Percentiles rank a stretch among this genome's conserved stretches.
These are phyloP conservation scores for Gossypium rotundifolium DNA, from an alignment of 345 rosid species.

Conservation along the genomic window DNA sequence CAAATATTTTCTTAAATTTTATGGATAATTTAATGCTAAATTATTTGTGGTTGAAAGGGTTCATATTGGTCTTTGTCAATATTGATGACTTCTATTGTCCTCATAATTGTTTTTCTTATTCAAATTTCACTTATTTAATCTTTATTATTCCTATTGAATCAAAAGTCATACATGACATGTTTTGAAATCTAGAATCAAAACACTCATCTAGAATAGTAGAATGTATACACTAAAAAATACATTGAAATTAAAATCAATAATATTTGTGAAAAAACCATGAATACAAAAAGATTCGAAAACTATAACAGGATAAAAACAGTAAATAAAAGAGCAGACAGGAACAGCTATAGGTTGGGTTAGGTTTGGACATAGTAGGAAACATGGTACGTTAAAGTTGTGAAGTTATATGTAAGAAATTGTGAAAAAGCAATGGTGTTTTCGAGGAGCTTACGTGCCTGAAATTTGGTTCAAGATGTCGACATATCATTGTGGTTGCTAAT, in stretches of 20 bases:
- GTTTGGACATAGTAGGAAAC: too few relatives aligned
- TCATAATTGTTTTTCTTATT: too few relatives aligned
- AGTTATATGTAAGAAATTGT: not conserved
- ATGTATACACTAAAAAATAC: too few relatives aligned
- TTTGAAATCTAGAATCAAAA: not conserved
- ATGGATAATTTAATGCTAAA: not conserved
- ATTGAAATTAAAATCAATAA: too few relatives aligned
- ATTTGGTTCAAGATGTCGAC: not conserved
- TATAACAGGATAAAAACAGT: too few relatives aligned
- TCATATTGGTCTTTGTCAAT: not conserved
- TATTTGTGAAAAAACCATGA: too few relatives aligned
- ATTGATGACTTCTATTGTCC: not conserved
- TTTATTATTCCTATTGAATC: not conserved
- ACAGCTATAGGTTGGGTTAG: too few relatives aligned
- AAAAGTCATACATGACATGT: not conserved
- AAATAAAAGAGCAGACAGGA: too few relatives aligned
- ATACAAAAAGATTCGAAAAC: too few relatives aligned
- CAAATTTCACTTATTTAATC: not conserved
- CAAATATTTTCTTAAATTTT: not conserved
- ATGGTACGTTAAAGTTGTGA: too few relatives aligned
- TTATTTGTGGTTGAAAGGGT: not conserved
- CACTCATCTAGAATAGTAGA: too few relatives aligned
- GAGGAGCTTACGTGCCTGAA: not conserved
- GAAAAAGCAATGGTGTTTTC: not conserved
- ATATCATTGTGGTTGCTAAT: not conserved